phyloP scores from a whole-genome alignment of 2,329 filamentous ascomycete genomes.

The Colletotrichum scovillei region DNA sequence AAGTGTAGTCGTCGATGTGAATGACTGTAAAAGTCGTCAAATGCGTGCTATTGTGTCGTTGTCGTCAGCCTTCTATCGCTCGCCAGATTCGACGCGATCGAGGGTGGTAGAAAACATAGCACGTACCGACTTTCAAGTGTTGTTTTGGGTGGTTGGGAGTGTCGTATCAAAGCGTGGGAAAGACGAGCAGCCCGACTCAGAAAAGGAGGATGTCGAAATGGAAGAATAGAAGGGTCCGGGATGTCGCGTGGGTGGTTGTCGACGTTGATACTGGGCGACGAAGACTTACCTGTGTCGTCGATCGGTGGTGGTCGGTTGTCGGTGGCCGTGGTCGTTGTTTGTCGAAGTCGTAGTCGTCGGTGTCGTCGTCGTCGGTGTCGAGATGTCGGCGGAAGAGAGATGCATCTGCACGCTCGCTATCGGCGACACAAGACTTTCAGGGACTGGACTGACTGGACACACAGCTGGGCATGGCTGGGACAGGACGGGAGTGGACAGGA shows the following conservation, averaged over 20 bases:
- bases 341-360: background rate
- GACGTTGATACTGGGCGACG: conserved; percentile 9
- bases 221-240: conserved; percentile 14
- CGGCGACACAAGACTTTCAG: conserved; percentile 12
- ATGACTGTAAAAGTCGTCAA: conserved; percentile 31
- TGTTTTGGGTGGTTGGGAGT: conserved; percentile 5
- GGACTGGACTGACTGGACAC: conserved; percentile 27
- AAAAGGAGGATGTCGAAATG: conserved; percentile 8
- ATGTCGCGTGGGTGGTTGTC: conserved; percentile 21
- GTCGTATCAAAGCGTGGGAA: conserved; percentile 2
- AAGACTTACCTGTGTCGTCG: conserved; percentile 4
- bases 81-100: background rate
- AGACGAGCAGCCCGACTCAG: background rate
- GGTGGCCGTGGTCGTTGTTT: conserved; percentile 1
- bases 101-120: background rate
- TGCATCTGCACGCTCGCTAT: conserved; percentile 18
- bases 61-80: conserved; percentile 16
- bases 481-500: conserved; percentile 14
- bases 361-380: conserved; percentile 33
- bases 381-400: conserved; percentile 32
- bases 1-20: conserved; percentile 7
- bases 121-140: conserved; percentile 26
- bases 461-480: conserved; percentile 35
- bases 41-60: conserved; percentile 11
- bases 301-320: background rate